These are phyloP conservation scores for Fusarium brachygibbosum DNA, from an alignment of 2,329 filamentous ascomycete species.

Conservation along the genomic window DNA sequence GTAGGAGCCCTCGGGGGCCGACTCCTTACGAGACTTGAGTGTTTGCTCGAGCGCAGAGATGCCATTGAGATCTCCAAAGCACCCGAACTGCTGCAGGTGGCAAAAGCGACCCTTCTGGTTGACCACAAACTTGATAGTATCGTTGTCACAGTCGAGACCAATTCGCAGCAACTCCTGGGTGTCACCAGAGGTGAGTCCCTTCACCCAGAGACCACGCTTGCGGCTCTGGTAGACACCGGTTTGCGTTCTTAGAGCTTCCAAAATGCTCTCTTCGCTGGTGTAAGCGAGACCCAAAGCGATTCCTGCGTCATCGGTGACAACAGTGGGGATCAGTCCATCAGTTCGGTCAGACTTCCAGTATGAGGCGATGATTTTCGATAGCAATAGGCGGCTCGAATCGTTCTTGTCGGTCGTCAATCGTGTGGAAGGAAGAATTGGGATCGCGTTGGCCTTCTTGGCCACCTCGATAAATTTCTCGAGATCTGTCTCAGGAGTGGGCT, in stretches of 20 bases:
- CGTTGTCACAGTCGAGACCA: constrained; percentile 91
- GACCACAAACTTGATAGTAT: constrained; percentile 91
- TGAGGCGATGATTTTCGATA: constrained; percentile 79
- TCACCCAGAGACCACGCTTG: constrained; percentile 96
- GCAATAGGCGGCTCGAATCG: constrained; percentile 65
- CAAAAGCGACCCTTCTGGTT: constrained; percentile 94
- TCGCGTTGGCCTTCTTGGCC: constrained; percentile 66
- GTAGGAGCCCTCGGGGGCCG: constrained; percentile 90
- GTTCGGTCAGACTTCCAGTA: constrained; percentile 84
- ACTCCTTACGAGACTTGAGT: constrained; percentile 81
- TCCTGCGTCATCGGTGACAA: constrained; percentile 90
- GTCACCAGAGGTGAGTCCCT: constrained; percentile 94
- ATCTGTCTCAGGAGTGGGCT: constrained; percentile 62
- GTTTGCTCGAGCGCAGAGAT: constrained; percentile 90
- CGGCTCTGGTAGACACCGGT: constrained; percentile 94
- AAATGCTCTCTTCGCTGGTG: constrained; percentile 90
- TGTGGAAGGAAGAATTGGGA: constrained; percentile 81
- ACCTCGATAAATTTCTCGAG: constrained; percentile 63
- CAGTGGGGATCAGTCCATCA: constrained; percentile 88
- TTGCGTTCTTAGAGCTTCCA: constrained; percentile 83
- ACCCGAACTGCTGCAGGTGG: constrained; percentile 90
- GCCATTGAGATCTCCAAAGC: constrained; percentile 88
- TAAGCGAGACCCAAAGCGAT: constrained; percentile 91
- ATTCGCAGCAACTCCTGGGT: constrained; percentile 90
- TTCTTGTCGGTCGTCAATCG: constrained; percentile 77